Conservation (phyloP, 495 filamentous ascomycete species). For the Penicillium salamii region DNA sequence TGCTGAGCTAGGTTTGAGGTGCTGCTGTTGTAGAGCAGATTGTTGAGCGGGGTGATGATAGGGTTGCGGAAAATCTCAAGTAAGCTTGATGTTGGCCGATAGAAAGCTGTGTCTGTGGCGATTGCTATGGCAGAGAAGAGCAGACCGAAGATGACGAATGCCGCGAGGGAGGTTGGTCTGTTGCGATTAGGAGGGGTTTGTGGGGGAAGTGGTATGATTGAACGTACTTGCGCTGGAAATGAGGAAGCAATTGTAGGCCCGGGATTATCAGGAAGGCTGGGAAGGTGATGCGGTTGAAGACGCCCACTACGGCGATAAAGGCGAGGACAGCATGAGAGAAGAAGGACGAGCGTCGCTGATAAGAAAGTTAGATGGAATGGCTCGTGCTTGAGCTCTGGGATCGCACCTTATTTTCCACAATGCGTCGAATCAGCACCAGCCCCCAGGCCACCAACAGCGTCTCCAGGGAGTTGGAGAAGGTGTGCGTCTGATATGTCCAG, state of each 20-base stretch:
- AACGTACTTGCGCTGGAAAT: constrained; percentile 78
- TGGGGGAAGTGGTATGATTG: background rate
- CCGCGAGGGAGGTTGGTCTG: constrained; percentile 67
- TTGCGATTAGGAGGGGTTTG: constrained; percentile 10
- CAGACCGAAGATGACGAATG: constrained; percentile 56
- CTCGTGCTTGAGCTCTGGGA: constrained; percentile 2
- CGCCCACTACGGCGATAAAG: constrained; percentile 75
- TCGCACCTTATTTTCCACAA: constrained; percentile 69
- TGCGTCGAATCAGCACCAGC: constrained; percentile 82
- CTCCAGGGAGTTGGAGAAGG: constrained; percentile 96
- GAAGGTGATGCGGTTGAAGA: constrained; percentile 96
- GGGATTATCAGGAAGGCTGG: constrained; percentile 86
- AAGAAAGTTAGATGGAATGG: constrained; percentile 10
- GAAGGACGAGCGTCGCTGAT: constrained; percentile 67
- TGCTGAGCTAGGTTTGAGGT: constrained; percentile 79
- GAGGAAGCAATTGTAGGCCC: constrained; percentile 73
- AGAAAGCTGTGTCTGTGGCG: constrained; percentile 79
- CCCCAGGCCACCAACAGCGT: constrained; percentile 89
- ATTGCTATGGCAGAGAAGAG: constrained; percentile 70
- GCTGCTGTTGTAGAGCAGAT: constrained; percentile 80
- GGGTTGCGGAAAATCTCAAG: constrained; percentile 55
- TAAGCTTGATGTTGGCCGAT: constrained; percentile 54
- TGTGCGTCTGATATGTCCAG: constrained; percentile 98
- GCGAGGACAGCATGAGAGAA: constrained; percentile 74
- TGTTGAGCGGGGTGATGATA: constrained; percentile 86